Conservation (phyloP, 441 rosid species). For the Pelargonium fulgidum region DNA sequence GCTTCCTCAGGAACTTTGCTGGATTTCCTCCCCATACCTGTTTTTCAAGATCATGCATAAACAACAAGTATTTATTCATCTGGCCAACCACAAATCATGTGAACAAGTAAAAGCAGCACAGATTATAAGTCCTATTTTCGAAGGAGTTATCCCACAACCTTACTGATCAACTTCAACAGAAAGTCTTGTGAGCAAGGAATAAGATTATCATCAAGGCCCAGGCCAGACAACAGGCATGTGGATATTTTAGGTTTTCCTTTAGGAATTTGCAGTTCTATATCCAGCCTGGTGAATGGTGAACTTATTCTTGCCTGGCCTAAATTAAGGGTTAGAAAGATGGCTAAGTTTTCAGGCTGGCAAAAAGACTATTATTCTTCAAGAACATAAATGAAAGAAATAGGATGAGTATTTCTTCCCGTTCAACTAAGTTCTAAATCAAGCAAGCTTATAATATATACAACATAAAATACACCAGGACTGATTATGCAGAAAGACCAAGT, state of each 20-base stretch:
- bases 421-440: not conserved
- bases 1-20: slow-evolving; percentile 8
- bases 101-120: not conserved
- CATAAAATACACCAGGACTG: not conserved
- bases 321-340: not conserved
- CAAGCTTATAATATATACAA: not conserved
- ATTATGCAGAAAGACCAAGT: not conserved
- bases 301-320: not conserved
- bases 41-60: not conserved
- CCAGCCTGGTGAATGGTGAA: not conserved
- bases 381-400: not conserved
- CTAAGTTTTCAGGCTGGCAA: not conserved
- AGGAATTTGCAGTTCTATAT: not conserved
- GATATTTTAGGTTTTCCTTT: not conserved
- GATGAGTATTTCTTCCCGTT: not conserved
- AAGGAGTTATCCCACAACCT: not conserved
- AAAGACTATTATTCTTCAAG: not conserved
- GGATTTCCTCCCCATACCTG: slow-evolving; percentile 8
- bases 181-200: not conserved
- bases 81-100: not conserved
- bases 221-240: not conserved
- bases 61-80: not conserved
- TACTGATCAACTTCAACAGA: not conserved
- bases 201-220: not conserved
- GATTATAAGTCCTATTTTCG: not conserved